Conservation (phyloP, 306 rosid species). For the Dalbergia cochinchinensis region DNA sequence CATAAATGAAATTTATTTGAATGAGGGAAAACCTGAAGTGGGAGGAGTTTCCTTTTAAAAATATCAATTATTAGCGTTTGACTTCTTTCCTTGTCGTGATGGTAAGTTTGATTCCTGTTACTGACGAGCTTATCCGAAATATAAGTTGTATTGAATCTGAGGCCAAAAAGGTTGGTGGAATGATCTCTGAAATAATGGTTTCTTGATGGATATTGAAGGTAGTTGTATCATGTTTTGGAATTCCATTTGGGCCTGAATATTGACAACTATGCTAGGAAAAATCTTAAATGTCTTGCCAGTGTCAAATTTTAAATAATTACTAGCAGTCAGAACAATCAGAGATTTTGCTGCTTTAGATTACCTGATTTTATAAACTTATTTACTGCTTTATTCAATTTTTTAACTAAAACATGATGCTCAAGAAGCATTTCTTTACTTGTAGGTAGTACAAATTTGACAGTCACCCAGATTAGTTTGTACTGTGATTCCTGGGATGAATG, state of each 20-base stretch:
- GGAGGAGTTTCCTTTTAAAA: slow-evolving; percentile 19
- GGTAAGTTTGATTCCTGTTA: slow-evolving; percentile 43
- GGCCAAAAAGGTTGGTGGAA: slow-evolving; percentile 1
- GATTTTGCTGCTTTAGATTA: neutral
- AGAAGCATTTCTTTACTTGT: slow-evolving; percentile 46
- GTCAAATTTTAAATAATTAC: slow-evolving; percentile 22
- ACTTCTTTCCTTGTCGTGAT: slow-evolving; percentile 22
- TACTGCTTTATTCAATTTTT: slow-evolving; percentile 12
- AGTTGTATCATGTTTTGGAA: slow-evolving; percentile 20
- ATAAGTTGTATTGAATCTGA: slow-evolving; percentile 3
- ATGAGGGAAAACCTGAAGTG: slow-evolving; percentile 22
- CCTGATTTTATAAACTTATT: slow-evolving; percentile 6
- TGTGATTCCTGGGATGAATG: slow-evolving; percentile 41
- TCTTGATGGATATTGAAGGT: slow-evolving; percentile 32
- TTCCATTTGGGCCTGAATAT: slow-evolving; percentile 15
- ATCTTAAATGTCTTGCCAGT: neutral
- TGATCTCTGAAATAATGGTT: slow-evolving; percentile 22
- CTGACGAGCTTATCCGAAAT: slow-evolving; percentile 25
- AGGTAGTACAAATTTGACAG: slow-evolving; percentile 44
- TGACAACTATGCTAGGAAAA: slow-evolving; percentile 11
- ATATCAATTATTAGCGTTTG: slow-evolving; percentile 43
- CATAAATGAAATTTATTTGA: slow-evolving; percentile 32
- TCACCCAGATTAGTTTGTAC: slow-evolving; percentile 29
- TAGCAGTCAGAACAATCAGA: neutral
- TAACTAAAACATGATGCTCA: slow-evolving; percentile 27